Evolutionary conservation across 169 alveolate genomes (phyloP), one percentile per base, ranked within the genome.

Genomic region (Cytauxzoon felis): DNA sequence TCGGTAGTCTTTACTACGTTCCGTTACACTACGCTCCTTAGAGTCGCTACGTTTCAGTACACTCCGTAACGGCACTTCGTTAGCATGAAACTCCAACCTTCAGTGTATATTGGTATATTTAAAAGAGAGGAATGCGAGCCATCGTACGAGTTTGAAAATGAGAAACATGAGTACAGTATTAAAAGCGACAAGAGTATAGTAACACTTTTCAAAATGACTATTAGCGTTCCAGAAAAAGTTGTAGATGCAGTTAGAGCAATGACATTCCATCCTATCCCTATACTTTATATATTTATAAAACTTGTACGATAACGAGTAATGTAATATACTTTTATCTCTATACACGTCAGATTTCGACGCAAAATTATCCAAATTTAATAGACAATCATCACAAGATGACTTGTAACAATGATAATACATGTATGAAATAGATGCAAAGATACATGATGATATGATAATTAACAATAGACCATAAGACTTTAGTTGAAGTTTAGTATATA

Each of bases 171-270:
- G 47, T 21, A 73, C 21, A 11, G 70, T 56, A 45, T 50, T 62
- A 53, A 73, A 63, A 38, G 42, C 34, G 29, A 73, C 43, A 24
- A 27, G 63, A 13, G 83, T 63, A 54, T 73, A 73, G 50, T 73
- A 73, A 58, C 84, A 73, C 63, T 73, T 73, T 57, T 73, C 84
- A 36, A 59, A 73, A 57, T 73, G 84, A 8, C 80, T 73, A 0
- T n/a, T 11, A 33, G 78, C 30, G 33, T 27, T 48, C 65, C 68
- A 62, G 52, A 73, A 49, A 23, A 4, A 26, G 40, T 73, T 61
- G 13, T 24, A 43, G 18, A 73, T 38, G 52, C 84, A 73, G 45
- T 53, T 52, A 21, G 68, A 24, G 53, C 60, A 65, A 30, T 65
- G 64, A 47, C 84, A 73, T 11, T 63, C 64, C 27, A 59, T 43